phyloP scores from a whole-genome alignment of 495 filamentous ascomycete genomes.

The Podospora conica region DNA sequence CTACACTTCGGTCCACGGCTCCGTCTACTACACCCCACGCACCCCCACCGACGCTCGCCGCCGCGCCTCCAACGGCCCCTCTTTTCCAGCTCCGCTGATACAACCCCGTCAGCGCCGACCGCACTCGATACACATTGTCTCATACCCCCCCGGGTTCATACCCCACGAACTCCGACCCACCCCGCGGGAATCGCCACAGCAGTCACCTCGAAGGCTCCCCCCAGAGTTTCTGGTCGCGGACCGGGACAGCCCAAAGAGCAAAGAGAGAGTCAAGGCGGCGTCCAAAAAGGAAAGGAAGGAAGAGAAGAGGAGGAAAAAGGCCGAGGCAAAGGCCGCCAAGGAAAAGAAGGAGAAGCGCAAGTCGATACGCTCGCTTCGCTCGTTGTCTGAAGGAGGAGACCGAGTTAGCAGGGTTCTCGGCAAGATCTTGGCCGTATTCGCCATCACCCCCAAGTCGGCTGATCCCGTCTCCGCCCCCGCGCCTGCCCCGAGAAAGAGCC shows the following conservation, averaged over 20 bases:
- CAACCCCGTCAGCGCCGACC: slow-evolving; percentile 46
- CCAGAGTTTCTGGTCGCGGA: slow-evolving; percentile 14
- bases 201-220: slow-evolving; percentile 10
- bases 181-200: slow-evolving; percentile 7
- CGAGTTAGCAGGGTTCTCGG: slow-evolving; percentile 30
- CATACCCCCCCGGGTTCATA: slow-evolving; percentile 46
- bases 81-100: slow-evolving; percentile 44
- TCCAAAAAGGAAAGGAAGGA: slow-evolving; percentile 18
- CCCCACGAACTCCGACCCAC: slow-evolving; percentile 42
- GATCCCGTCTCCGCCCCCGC: slow-evolving; percentile 10
- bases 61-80: slow-evolving; percentile 19
- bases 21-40: slow-evolving; percentile 38
- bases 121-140: slow-evolving; percentile 51
- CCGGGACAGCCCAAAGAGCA: slow-evolving; percentile 27
- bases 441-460: slow-evolving; percentile 20
- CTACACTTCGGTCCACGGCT: slow-evolving; percentile 32
- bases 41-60: slow-evolving; percentile 25
- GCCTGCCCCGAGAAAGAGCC: background rate
- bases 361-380: slow-evolving; percentile 29
- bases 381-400: slow-evolving; percentile 26
- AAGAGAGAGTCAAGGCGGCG: slow-evolving; percentile 19
- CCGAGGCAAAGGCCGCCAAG: slow-evolving; percentile 29
- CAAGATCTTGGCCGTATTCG: slow-evolving; percentile 37
- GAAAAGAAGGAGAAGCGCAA: slow-evolving; percentile 32
- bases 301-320: slow-evolving; percentile 21